phyloP scores from a whole-genome alignment of 2,329 filamentous ascomycete species.

The Arthrobotrys megalospora region DNA sequence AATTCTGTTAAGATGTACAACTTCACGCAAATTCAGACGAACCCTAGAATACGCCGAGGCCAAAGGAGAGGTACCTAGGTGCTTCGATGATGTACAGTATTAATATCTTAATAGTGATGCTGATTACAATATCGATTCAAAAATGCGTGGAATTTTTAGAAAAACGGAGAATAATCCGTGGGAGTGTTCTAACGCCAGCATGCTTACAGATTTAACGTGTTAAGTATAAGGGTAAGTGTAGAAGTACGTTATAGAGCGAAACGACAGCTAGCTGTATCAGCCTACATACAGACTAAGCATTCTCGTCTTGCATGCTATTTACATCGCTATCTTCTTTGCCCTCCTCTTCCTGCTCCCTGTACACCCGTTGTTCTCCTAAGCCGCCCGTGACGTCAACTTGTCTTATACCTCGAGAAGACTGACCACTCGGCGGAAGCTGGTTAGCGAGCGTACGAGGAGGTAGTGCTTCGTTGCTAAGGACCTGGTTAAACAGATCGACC shows the following conservation, averaged over 20 bases:
- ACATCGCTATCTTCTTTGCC: constrained; percentile 13
- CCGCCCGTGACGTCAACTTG: constrained; percentile 13
- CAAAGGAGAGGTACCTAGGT: too few relatives aligned
- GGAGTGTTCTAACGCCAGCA: too few relatives aligned
- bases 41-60: background rate
- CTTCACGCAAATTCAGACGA: background rate
- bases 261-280: too few relatives aligned
- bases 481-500: background rate
- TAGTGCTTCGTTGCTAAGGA: background rate
- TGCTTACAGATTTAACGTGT: background rate
- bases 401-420: background rate
- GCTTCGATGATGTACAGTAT: too few relatives aligned
- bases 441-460: background rate
- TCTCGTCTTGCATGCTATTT: background rate
- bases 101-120: too few relatives aligned
- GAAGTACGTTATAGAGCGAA: too few relatives aligned
- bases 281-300: background rate
- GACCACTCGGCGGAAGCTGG: background rate
- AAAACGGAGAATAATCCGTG: too few relatives aligned
- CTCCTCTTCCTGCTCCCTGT: constrained; percentile 14
- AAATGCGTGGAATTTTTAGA: too few relatives aligned
- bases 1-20: background rate
- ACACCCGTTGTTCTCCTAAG: background rate
- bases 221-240: too few relatives aligned
- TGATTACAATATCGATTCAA: too few relatives aligned